Conservation (phyloP, 257 asterid species). For the Rauvolfia tetraphylla region DNA sequence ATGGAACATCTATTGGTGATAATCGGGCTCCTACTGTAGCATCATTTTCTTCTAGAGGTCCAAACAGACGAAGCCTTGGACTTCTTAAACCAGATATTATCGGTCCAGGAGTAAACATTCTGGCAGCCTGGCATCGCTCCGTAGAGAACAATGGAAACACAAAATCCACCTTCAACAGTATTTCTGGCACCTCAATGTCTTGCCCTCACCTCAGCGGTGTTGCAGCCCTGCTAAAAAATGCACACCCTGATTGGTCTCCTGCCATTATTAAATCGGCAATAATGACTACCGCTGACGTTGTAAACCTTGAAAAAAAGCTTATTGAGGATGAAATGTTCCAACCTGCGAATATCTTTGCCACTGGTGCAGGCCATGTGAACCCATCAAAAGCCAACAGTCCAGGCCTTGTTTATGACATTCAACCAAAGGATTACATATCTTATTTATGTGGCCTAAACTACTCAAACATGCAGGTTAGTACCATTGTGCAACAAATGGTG, state of each 20-base stretch:
- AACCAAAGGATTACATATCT: slow-evolving; percentile 11
- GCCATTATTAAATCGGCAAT: slow-evolving; percentile 20
- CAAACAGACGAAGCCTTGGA: neutral
- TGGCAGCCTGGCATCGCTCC: slow-evolving; percentile 21
- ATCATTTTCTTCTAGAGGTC: slow-evolving; percentile 23
- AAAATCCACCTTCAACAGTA: slow-evolving; percentile 6
- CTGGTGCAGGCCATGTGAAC: slow-evolving; percentile 23
- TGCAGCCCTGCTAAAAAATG: slow-evolving; percentile 20
- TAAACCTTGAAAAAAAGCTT: slow-evolving; percentile 6
- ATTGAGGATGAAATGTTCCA: slow-evolving; percentile 1
- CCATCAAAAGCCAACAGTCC: slow-evolving; percentile 19
- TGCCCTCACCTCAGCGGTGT: slow-evolving; percentile 22
- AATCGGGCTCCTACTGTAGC: slow-evolving; percentile 10
- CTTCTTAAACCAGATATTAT: slow-evolving; percentile 22
- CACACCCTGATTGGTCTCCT: slow-evolving; percentile 24
- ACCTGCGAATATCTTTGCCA: slow-evolving; percentile 13
- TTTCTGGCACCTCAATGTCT: slow-evolving; percentile 22
- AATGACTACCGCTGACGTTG: slow-evolving; percentile 14
- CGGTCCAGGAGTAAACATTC: slow-evolving; percentile 19
- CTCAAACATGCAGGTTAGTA: slow-evolving; percentile 13
- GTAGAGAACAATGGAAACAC: slow-evolving; percentile 8
- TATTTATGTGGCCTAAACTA: slow-evolving; percentile 19
- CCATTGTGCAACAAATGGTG: neutral
- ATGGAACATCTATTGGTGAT: slow-evolving; percentile 14
- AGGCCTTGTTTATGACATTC: slow-evolving; percentile 19